Evolutionary conservation across 2,329 filamentous ascomycete genomes (phyloP).

Genomic region (Monilinia fructicola): DNA sequence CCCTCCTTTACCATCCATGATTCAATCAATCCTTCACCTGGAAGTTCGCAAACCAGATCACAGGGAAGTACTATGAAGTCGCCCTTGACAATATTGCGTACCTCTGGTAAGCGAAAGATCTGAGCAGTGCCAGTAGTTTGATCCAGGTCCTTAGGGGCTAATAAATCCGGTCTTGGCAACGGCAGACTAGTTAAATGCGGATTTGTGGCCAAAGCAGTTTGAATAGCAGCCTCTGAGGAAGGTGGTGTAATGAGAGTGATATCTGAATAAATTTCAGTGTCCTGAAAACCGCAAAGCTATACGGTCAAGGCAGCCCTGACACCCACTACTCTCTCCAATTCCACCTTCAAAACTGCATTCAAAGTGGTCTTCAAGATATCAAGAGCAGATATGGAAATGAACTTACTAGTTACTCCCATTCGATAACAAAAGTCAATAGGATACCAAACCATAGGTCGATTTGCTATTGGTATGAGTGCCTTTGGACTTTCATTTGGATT

Average conservation of each 20-base stretch:
- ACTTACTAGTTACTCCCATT: conserved; percentile 69
- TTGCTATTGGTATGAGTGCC: conserved; percentile 77
- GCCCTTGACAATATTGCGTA: conserved; percentile 72
- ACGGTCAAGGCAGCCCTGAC: background rate
- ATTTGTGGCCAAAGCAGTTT: conserved; percentile 70
- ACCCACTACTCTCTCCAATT: background rate
- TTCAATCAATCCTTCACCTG: conserved; percentile 78
- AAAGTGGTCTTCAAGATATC: background rate
- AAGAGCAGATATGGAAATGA: background rate
- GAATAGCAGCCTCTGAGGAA: conserved; percentile 65
- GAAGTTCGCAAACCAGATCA: conserved; percentile 87
- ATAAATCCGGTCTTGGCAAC: conserved; percentile 68
- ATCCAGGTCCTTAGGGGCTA: conserved; percentile 73
- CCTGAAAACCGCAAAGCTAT: background rate
- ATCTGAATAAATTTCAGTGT: conserved; percentile 44
- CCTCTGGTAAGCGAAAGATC: conserved; percentile 79
- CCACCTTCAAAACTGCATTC: background rate
- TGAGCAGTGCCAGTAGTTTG: conserved; percentile 88
- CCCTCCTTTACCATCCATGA: conserved; percentile 88
- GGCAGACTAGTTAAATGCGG: conserved; percentile 74
- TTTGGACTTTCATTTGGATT: conserved; percentile 80
- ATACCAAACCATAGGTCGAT: conserved; percentile 88
- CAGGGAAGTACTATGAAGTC: conserved; percentile 93
- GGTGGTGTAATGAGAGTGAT: conserved; percentile 64
- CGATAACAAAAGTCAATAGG: conserved; percentile 82